Evolutionary conservation across 1,284 basidiomycete species (phyloP), one percentile per base, ranked within the genome.

Genomic region (Macrocystidia cucumis): DNA sequence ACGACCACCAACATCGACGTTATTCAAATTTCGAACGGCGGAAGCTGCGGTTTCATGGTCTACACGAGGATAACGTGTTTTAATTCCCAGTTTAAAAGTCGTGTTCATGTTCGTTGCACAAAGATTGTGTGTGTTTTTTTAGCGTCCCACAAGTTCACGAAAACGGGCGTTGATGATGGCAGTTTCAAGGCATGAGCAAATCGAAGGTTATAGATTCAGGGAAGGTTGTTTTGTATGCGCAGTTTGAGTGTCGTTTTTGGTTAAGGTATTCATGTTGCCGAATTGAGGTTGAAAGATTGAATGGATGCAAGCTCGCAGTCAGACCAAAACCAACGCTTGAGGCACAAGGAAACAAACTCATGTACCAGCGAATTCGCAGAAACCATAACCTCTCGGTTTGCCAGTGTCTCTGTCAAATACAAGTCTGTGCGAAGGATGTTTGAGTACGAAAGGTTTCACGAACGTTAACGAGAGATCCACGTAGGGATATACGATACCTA

Each of bases 401-500:
- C 93, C 92, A 12, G 92, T 96, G 40, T 91, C 88, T 48, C 90
- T 72, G 65, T 98, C 95, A 61, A 92, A 97, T 35, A 98, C 93
- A 44, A 96, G 77, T 54, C 92, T 93, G 52, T 34, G 38, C 35
- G n/a, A n/a, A 34, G 35, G 21, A 37, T 34, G 22, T 17, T 40
- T 45, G 29, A 46, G 42, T 39, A 31, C 30, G 23, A 26, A 43
- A 18, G 29, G 25, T 35, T n/a, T n/a, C 28, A 29, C 24, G 29
- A 30, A 18, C 25, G 32, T 32, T 24, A 34, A 33, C 29, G 38
- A 32, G 30, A 26, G 35, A 29, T 32, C 9, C 29, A 16, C 29
- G 32, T 27, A 33, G 11, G 23, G 26, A 33, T 28, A 30, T 30
- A 43, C 39, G 28, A 44, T 54, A 88, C 87, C 86, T 77, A 57